Base-by-base conservation (phyloP, 306 rosid species). In the Phaseolus lunatus region DNA sequence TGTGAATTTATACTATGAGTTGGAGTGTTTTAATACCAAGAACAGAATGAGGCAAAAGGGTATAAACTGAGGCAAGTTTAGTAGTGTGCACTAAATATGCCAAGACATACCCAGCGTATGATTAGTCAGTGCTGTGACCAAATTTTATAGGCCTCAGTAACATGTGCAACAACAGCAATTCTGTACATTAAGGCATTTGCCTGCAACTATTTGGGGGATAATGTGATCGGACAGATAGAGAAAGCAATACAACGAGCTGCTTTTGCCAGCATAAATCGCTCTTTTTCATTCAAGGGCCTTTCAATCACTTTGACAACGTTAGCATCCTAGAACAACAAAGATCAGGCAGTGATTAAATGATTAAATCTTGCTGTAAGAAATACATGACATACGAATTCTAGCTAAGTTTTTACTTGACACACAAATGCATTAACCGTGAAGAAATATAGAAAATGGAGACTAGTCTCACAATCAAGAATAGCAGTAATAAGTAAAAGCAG, bases 191-290 rank as follows among this genome's bases (percentile, higher is more conserved):
- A 16, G 13, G 35, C 37, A 53, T 16, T 71, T 69, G 15, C 39
- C 59, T 27, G 80, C 52, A 68, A 85, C 85, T 95, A 90, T 75
- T 82, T 85, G 61, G 99, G 99, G 80, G 91, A 79, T 68, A 95
- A 69, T 83, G 89, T 88, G 74, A 92, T 83, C 27, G 99, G 99
- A 69, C 96, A 90, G 26, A 95, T 84, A 16, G 92, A 89, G 85
- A 95, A 95, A n/a, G 99, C 91, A 19, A 92, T 83, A 26, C 99
- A 95, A 18, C 99, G 94, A 82, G 99, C 99, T 22, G 97, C 99
- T 85, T 92, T 95, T 16, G 97, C 99, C 89, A 95, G 81, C 89
- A 79, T 85, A 86, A 90, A 92, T 75, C 97, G 89, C 82, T 95
- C 99, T 9, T 81, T 86, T 73, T 95, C 97, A 39, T 91, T 86